These are phyloP conservation scores for Vaccinium macrocarpon DNA, from an alignment of 148 eudicot species.

Conservation along the genomic window DNA sequence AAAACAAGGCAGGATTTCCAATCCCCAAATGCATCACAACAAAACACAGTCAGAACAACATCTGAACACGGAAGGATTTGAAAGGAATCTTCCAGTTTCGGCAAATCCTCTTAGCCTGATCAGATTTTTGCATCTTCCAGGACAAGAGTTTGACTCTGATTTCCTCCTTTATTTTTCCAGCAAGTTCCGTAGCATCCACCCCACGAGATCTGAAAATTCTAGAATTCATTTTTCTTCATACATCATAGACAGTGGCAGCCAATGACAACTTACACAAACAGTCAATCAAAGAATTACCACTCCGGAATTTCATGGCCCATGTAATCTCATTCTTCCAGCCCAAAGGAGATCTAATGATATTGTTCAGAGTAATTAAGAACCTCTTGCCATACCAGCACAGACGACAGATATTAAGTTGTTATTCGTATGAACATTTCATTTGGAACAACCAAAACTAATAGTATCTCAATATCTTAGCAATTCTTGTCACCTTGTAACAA, in stretches of 20 bases:
- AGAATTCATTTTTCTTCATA: background rate
- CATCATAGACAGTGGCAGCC: background rate
- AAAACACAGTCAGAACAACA: too few relatives aligned
- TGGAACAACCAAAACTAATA: too few relatives aligned
- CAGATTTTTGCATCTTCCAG: background rate
- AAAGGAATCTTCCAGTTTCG: background rate
- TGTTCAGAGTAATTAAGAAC: background rate
- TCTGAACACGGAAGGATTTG: background rate
- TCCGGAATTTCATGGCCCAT: background rate
- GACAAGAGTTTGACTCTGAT: background rate
- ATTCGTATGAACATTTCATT: too few relatives aligned
- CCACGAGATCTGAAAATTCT: background rate
- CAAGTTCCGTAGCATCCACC: background rate
- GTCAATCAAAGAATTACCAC: background rate
- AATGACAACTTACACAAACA: background rate
- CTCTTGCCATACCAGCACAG: too few relatives aligned
- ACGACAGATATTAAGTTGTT: too few relatives aligned
- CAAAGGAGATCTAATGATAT: background rate
- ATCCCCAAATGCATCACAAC: too few relatives aligned
- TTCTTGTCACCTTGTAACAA: too few relatives aligned
- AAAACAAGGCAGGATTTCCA: too few relatives aligned
- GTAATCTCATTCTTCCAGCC: background rate
- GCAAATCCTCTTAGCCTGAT: background rate
- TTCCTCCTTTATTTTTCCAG: background rate
- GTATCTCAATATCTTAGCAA: too few relatives aligned